Conservation (phyloP, 768 basidiomycete genomes). For the Mycena chlorophos region DNA sequence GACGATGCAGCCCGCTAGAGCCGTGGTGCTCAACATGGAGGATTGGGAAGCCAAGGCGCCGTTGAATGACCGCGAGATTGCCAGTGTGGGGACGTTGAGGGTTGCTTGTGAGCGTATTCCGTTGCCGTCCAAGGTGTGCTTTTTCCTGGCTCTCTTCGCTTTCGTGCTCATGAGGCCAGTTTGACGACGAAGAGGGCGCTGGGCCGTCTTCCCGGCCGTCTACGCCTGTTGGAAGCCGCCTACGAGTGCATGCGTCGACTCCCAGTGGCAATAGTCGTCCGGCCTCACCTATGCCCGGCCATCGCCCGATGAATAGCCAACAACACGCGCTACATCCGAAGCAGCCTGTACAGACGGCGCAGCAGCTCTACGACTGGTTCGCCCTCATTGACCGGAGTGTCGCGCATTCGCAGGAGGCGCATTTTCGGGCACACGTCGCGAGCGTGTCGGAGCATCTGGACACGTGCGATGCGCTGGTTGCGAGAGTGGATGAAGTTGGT, state of each 20-base stretch:
- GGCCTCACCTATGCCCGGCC: slow-evolving; percentile 15
- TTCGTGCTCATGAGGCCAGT: slow-evolving; percentile 21
- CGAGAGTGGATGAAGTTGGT: slow-evolving; percentile 72
- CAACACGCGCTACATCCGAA: slow-evolving; percentile 67
- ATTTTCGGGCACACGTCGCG: slow-evolving; percentile 83
- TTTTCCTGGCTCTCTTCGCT: slow-evolving; percentile 5
- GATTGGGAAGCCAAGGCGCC: slow-evolving; percentile 91
- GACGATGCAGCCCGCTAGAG: slow-evolving; percentile 29
- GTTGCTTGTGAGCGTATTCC: slow-evolving; percentile 58
- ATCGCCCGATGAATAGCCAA: slow-evolving; percentile 27
- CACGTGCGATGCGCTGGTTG: slow-evolving; percentile 75
- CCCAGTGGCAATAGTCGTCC: slow-evolving; percentile 10
- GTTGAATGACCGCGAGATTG: slow-evolving; percentile 64
- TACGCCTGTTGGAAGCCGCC: slow-evolving; percentile 36
- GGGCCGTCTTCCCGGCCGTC: slow-evolving; percentile 31
- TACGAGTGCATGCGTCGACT: slow-evolving; percentile 20
- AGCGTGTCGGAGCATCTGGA: slow-evolving; percentile 74
- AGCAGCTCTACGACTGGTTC: slow-evolving; percentile 98
- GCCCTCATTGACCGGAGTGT: slow-evolving; percentile 85
- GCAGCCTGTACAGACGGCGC: slow-evolving; percentile 81
- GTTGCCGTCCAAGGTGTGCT: slow-evolving; percentile 72
- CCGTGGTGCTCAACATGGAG: slow-evolving; percentile 62
- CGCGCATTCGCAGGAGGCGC: slow-evolving; percentile 90
- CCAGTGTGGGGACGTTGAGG: slow-evolving; percentile 66
- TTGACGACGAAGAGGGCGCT: slow-evolving; percentile 22